A percentile compares a stretch with the other conserved stretches of the same genome.
Evolutionary conservation across 2,329 filamentous ascomycete species (phyloP).

Genomic region (Colletotrichum sp.): DNA sequence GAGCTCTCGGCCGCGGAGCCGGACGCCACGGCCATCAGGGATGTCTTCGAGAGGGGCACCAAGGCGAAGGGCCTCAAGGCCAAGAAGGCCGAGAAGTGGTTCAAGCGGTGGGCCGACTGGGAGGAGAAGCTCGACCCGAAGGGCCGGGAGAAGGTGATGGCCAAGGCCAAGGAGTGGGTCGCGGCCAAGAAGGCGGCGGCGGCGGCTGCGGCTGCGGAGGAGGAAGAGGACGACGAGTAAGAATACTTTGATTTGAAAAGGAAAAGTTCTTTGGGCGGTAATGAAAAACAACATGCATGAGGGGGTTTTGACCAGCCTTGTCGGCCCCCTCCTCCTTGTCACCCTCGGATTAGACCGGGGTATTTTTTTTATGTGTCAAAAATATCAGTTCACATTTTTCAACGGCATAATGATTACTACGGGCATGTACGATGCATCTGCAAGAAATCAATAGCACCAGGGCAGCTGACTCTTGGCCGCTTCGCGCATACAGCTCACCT

Average conservation of each 20-base stretch:
- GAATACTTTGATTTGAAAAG: background rate
- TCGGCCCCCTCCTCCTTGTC: background rate
- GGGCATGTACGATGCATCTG: background rate
- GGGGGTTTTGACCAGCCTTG: background rate
- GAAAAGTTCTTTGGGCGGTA: slow-evolving; percentile 12
- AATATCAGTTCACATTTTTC: background rate
- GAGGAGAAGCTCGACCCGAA: slow-evolving; percentile 65
- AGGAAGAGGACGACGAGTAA: slow-evolving; percentile 41
- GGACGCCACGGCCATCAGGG: slow-evolving; percentile 67
- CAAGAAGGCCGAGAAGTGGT: slow-evolving; percentile 84
- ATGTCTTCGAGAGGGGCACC: slow-evolving; percentile 82
- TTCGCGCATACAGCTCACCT: background rate
- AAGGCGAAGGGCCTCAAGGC: slow-evolving; percentile 76
- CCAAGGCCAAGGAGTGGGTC: slow-evolving; percentile 74
- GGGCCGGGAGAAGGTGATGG: slow-evolving; percentile 73
- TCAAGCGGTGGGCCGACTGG: slow-evolving; percentile 90
- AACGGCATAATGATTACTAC: background rate
- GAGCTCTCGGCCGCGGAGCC: slow-evolving; percentile 68
- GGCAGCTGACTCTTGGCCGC: background rate
- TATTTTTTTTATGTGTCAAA: slow-evolving; percentile 2
- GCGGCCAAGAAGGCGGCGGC: slow-evolving; percentile 51
- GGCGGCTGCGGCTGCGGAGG: slow-evolving; percentile 39
- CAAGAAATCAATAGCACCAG: background rate
- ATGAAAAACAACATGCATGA: slow-evolving; percentile 5
- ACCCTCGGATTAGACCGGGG: background rate